Percentiles rank a stretch among this genome's conserved stretches.
These are phyloP conservation scores for Mallotus nudiflorus DNA, from an alignment of 345 rosid genomes.

Conservation along the genomic window DNA sequence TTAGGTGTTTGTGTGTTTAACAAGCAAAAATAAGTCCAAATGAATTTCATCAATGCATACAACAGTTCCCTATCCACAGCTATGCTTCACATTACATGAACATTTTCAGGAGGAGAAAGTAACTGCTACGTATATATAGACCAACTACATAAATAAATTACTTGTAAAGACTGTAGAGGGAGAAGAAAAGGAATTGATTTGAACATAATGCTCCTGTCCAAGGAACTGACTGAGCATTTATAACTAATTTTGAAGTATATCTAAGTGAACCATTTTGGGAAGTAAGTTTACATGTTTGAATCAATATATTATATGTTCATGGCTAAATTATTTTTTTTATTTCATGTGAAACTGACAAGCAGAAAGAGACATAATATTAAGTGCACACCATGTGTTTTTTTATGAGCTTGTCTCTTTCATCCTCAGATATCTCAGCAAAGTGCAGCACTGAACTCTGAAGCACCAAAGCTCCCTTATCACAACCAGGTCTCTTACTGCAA, in stretches of 20 bases:
- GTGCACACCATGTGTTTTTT: conserved; percentile 70
- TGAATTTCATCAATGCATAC: background rate
- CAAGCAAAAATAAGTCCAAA: background rate
- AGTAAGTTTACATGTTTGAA: background rate
- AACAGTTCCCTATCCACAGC: too few species aligned
- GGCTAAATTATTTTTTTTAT: background rate
- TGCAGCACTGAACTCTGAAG: conserved; percentile 67
- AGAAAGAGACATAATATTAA: background rate
- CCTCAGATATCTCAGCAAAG: conserved; percentile 68
- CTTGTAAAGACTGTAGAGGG: too few species aligned
- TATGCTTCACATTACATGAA: too few species aligned
- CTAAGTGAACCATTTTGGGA: background rate
- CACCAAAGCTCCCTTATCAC: conserved; percentile 58
- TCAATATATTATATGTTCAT: background rate
- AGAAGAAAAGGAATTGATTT: too few species aligned
- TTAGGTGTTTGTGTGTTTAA: too few species aligned
- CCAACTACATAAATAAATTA: too few species aligned
- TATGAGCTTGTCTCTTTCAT: conserved; percentile 80
- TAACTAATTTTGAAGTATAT: background rate
- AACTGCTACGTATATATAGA: too few species aligned
- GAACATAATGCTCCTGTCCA: background rate
- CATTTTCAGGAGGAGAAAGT: too few species aligned
- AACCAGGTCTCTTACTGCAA: conserved; percentile 63
- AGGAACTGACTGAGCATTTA: background rate
- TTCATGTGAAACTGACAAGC: background rate